These are phyloP conservation scores for Aspergillus vadensis DNA, from an alignment of 2,329 filamentous ascomycete genomes.

Conservation along the genomic window DNA sequence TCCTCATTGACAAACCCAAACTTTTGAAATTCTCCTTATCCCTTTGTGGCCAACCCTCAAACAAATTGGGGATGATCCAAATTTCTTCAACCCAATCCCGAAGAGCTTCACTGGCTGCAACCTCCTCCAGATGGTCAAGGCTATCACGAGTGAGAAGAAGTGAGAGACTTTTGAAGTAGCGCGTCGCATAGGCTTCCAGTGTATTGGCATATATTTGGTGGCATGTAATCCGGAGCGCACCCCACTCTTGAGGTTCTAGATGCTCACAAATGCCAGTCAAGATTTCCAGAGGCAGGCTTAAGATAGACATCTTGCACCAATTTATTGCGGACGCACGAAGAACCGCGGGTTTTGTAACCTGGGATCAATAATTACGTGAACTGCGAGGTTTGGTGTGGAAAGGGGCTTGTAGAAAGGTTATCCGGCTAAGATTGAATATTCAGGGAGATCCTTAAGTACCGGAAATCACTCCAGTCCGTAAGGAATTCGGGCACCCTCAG, in stretches of 20 bases:
- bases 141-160: not conserved
- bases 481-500: too few species aligned
- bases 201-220: not conserved
- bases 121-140: not conserved
- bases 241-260: not conserved
- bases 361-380: fast-evolving
- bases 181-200: not conserved
- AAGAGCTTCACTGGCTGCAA: not conserved
- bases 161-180: not conserved
- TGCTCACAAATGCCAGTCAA: not conserved
- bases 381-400: too few species aligned
- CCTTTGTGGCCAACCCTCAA: not conserved
- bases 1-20: too few species aligned
- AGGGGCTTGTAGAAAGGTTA: too few species aligned
- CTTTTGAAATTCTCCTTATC: too few species aligned
- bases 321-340: too few species aligned
- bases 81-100: not conserved
- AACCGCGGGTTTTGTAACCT: too few species aligned
- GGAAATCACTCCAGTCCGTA: too few species aligned
- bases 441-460: too few species aligned
- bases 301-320: not conserved
- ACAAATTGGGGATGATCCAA: not conserved
- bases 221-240: not conserved
- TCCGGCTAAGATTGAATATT: too few species aligned
- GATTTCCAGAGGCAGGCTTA: not conserved